phyloP scores from a whole-genome alignment of 1,284 basidiomycete species.

The Coriolopsis trogii region DNA sequence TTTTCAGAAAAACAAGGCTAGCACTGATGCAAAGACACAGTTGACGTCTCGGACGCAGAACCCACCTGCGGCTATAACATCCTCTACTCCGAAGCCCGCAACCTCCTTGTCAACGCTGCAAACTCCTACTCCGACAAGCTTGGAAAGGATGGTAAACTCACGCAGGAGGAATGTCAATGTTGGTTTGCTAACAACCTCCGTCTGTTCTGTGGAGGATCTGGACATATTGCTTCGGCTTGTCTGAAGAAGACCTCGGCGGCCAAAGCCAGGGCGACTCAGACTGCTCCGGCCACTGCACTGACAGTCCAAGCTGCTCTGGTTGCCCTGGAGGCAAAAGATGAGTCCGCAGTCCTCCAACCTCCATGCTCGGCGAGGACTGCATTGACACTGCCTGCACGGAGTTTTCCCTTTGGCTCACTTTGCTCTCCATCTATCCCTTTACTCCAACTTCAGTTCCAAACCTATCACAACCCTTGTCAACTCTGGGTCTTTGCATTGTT shows the following conservation, averaged over 20 bases:
- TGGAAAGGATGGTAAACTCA: slow-evolving; percentile 8
- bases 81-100: background rate
- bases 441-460: background rate
- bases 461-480: slow-evolving; percentile 2
- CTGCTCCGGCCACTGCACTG: slow-evolving; percentile 12
- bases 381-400: slow-evolving; percentile 3
- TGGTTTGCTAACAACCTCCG: slow-evolving; percentile 11
- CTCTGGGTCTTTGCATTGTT: slow-evolving; percentile 11
- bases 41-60: background rate
- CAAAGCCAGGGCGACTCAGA: background rate
- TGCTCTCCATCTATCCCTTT: background rate
- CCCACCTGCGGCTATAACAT: background rate
- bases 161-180: slow-evolving; percentile 3
- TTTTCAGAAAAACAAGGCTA: background rate
- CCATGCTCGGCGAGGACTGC: background rate
- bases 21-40: background rate
- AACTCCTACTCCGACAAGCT: slow-evolving; percentile 8
- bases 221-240: background rate
- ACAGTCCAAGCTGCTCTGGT: background rate
- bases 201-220: slow-evolving; percentile 6
- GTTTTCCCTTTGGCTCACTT: background rate
- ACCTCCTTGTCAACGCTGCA: background rate
- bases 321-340: slow-evolving; percentile 6
- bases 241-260: slow-evolving; percentile 5
- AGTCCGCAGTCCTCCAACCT: slow-evolving; percentile 6